Evolutionary conservation across 306 rosid genomes (phyloP).

Genomic region (Dalbergia cochinchinensis): DNA sequence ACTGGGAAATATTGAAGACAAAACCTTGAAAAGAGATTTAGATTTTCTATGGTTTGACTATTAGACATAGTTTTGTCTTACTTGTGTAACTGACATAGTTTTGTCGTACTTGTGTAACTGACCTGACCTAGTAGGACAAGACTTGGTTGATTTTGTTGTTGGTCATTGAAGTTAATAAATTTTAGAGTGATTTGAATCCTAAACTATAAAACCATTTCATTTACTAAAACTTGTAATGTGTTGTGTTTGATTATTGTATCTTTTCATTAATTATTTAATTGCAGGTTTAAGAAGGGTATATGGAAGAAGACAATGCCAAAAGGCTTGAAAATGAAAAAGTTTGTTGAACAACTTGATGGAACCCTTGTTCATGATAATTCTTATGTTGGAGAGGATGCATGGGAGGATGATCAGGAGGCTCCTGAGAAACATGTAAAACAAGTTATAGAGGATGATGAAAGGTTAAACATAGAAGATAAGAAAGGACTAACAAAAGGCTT

Average conservation of each 20-base stretch:
- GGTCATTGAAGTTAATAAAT: conserved; percentile 9
- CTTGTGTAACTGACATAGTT: neutral
- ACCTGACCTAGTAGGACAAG: neutral
- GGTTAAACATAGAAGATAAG: conserved; percentile 67
- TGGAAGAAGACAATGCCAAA: conserved; percentile 91
- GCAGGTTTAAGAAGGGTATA: conserved; percentile 87
- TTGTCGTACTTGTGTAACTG: neutral
- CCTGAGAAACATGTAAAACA: conserved; percentile 67
- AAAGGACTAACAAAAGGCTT: conserved; percentile 67
- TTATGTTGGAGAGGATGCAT: conserved; percentile 96
- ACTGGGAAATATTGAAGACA: neutral
- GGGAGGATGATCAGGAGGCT: conserved; percentile 77
- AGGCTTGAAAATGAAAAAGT: conserved; percentile 89
- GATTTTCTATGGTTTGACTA: neutral
- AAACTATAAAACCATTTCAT: conserved; percentile 35
- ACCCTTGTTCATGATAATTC: conserved; percentile 82
- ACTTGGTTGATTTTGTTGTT: neutral
- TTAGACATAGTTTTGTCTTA: neutral
- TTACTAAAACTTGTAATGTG: conserved; percentile 6
- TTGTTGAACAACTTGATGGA: conserved; percentile 87
- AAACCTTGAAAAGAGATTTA: neutral
- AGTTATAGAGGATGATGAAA: conserved; percentile 66
- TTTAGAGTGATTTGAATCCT: conserved; percentile 29
- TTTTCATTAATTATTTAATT: conserved; percentile 39
- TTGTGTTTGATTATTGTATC: conserved; percentile 18